Evolutionary conservation across 2,329 filamentous ascomycete species (phyloP), one percentile per base, ranked within the genome.

Genomic region (Elsinoe arachidis): DNA sequence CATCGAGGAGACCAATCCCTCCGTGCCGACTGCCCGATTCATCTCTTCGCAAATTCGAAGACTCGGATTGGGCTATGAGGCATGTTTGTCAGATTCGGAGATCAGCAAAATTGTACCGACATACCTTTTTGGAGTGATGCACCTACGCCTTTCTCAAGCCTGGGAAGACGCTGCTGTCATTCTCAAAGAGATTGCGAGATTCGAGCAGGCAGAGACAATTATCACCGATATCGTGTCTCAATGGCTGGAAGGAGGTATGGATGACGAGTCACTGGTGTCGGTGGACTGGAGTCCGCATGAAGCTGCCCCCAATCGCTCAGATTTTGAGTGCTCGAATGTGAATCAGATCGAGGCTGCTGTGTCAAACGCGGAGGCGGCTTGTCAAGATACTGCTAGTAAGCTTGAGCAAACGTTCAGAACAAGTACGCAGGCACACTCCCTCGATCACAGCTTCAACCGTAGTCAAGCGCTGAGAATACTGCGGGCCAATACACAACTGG

Each of bases 101-200:
- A 73, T 95, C 62, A 78, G 81, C 59, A 79, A 81, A 64, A 83
- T 90, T 5, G 80, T 97, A 30, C 88, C 91, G 0, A 79, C 82
- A 0, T 97, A 91, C 66, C 84, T 90, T 64, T 96, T 96, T 64
- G 93, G 93, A 51, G 80, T 96, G 71, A 79, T 97, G 59, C 93
- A 91, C 0, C 84, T 95, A 51, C 88, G 87, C 63, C 78, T 96
- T 62, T 82, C 90, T 0, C 90, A 90, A 35, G 77, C 95, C 5
- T 96, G 92, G 88, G 88, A 95, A 60, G 89, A 95, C 65, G 82
- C 88, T 0, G 83, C 86, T 53, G 80, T 84, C 56, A 84, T 88
- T 0, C 73, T 99, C 66, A 87, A 89, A 65, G 79, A 85, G 54
- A 84, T 99, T 56, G 81, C 84, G 17, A 80, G 88, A 63, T 80